Evolutionary conservation across 192 early-diverging fungal species (phyloP).

Genomic region (Allomyces javanicus): DNA sequence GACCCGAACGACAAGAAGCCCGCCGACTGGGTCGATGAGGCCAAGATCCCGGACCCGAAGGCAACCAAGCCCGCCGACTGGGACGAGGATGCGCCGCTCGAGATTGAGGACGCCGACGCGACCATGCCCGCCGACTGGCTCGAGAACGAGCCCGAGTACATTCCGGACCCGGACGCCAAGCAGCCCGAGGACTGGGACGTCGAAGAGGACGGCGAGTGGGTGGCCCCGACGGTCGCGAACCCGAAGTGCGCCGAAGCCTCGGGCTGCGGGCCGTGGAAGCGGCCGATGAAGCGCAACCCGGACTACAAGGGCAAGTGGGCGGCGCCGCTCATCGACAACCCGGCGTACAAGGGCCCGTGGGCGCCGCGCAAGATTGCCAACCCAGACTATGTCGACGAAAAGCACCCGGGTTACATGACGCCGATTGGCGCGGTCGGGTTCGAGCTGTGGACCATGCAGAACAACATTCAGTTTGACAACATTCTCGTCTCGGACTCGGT

Average conservation of each 20-base stretch:
- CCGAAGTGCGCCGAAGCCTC: constrained; percentile 54
- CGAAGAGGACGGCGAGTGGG: constrained; percentile 85
- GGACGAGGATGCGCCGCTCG: constrained; percentile 71
- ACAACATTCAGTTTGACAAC: constrained; percentile 74
- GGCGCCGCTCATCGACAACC: constrained; percentile 70
- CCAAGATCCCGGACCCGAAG: constrained; percentile 63
- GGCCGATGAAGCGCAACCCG: constrained; percentile 71
- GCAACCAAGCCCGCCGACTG: constrained; percentile 58
- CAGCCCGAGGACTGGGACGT: constrained; percentile 86
- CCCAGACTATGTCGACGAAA: constrained; percentile 68
- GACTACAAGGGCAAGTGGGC: constrained; percentile 83
- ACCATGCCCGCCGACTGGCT: constrained; percentile 70
- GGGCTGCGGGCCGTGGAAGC: constrained; percentile 53
- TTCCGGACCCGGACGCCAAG: constrained; percentile 55
- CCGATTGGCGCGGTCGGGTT: constrained; percentile 69
- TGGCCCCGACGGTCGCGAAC: constrained; percentile 54
- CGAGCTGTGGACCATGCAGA: constrained; percentile 88
- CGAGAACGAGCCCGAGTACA: constrained; percentile 48
- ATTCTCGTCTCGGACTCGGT: constrained; percentile 65
- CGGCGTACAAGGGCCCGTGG: constrained; percentile 83
- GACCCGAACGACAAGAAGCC: constrained; percentile 71
- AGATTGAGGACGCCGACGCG: constrained; percentile 60
- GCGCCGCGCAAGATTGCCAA: constrained; percentile 64
- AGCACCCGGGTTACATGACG: constrained; percentile 50
- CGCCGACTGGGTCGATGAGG: constrained; percentile 68